Percentiles rank a stretch among this genome's conserved stretches.
These are phyloP conservation scores for Auricularia heimuer DNA, from an alignment of 768 basidiomycete genomes.

Conservation along the genomic window DNA sequence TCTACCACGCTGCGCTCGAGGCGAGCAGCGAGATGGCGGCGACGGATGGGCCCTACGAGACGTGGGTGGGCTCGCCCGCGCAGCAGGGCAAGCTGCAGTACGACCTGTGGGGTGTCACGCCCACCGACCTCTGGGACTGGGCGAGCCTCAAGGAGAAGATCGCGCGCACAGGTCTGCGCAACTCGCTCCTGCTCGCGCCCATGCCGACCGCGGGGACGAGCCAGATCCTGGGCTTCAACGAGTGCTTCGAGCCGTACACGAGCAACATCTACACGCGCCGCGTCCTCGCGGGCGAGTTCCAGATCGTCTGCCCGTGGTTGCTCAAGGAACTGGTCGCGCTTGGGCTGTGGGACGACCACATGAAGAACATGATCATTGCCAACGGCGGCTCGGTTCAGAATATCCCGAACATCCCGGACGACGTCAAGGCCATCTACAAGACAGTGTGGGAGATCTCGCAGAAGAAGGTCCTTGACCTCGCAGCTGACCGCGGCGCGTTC, in stretches of 20 bases:
- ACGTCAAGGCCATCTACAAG: constrained; percentile 97
- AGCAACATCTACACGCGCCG: constrained; percentile 99
- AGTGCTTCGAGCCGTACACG: constrained; percentile 99
- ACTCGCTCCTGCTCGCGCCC: constrained; percentile 86
- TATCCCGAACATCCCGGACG: constrained; percentile 78
- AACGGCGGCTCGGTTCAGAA: constrained; percentile 85
- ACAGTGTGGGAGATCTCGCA: constrained; percentile 99
- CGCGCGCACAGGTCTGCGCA: constrained; percentile 67
- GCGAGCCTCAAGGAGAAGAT: constrained; percentile 76
- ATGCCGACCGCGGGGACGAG: constrained; percentile 99
- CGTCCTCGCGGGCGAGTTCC: constrained; percentile 99
- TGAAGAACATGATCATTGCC: constrained; percentile 99
- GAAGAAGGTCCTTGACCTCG: constrained; percentile 95
- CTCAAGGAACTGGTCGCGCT: constrained; percentile 95
- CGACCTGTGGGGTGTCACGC: constrained; percentile 91
- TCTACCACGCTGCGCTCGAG: constrained; percentile 92
- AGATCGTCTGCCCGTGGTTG: constrained; percentile 97
- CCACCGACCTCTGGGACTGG: constrained; percentile 93
- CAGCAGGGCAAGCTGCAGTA: constrained; percentile 81
- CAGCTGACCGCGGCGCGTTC: constrained; percentile 97
- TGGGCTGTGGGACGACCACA: constrained; percentile 92
- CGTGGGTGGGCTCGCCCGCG: constrained; percentile 87
- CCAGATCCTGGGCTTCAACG: constrained; percentile 96
- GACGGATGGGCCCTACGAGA: constrained; percentile 74
- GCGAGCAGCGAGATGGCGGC: constrained; percentile 81